phyloP scores from a whole-genome alignment of 176 grass and related monocot genomes.

The Urochloa ruziziensis region DNA sequence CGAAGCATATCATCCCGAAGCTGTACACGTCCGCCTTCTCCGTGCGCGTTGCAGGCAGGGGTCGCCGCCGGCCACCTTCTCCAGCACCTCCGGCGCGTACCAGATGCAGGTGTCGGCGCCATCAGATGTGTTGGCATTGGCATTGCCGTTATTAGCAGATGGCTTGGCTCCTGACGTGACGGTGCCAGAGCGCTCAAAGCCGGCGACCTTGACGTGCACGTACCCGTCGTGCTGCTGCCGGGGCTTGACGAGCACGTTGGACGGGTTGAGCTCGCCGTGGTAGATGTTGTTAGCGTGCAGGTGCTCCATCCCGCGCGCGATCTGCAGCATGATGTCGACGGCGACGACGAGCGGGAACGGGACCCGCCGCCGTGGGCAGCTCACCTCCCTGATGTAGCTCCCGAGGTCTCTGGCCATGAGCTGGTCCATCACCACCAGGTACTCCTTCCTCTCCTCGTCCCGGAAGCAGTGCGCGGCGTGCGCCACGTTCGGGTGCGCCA shows the following conservation, averaged over 20 bases:
- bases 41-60: slow-evolving; percentile 31
- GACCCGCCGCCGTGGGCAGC: slow-evolving; percentile 45
- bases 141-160: neutral
- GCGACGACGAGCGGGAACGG: slow-evolving; percentile 68
- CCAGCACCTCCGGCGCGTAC: slow-evolving; percentile 84
- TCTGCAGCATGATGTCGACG: slow-evolving; percentile 86
- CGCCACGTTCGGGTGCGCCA: slow-evolving; percentile 69
- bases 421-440: slow-evolving; percentile 70
- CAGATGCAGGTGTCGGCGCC: slow-evolving; percentile 50
- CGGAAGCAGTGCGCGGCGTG: slow-evolving; percentile 69
- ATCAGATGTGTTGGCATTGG: neutral
- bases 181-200: slow-evolving; percentile 41
- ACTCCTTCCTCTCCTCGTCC: slow-evolving; percentile 83
- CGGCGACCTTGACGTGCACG: slow-evolving; percentile 72
- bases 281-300: slow-evolving; percentile 68
- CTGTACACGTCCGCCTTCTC: slow-evolving; percentile 96
- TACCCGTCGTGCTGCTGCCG: slow-evolving; percentile 56
- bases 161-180: slow-evolving; percentile 30
- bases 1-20: slow-evolving; percentile 91
- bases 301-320: slow-evolving; percentile 89
- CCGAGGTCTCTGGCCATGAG: slow-evolving; percentile 76
- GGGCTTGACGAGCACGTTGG: slow-evolving; percentile 67
- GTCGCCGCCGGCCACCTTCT: slow-evolving; percentile 21
- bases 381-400: slow-evolving; percentile 65
- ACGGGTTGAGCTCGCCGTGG: slow-evolving; percentile 78